Evolutionary conservation across 2,329 filamentous ascomycete species (phyloP), one percentile per base, ranked within the genome.

Genomic region (Paracorniculantispora psalliotae): DNA sequence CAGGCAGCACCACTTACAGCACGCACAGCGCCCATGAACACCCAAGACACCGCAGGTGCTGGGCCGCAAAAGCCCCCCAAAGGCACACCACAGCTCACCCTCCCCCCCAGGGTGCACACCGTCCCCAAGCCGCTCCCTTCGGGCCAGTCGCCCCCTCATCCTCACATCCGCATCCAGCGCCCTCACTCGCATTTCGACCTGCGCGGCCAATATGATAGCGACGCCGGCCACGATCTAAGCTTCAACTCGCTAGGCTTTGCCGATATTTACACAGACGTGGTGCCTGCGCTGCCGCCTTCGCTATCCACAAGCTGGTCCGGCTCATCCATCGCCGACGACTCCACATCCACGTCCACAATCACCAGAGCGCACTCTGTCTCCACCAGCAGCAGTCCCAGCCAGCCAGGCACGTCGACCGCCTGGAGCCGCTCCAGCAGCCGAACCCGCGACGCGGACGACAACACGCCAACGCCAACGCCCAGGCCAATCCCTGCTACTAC

Each of bases 301-400:
- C 43, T 56, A 26, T 53, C 59, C 9, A 51, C 59, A 5, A 61
- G 54, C 49, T 61, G 54, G 53, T 61, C 52, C 52, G 21, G 54
- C 41, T 61, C 59, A 17, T 61, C 59, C 39, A 46, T 61, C 41
- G 35, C 41, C 4, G 59, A 61, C 49, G 59, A 58, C 59, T 61
- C 59, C 53, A 57, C 59, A 37, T 58, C 48, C 47, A 52, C 49
- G 41, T 51, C 54, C 19, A 57, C 33, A 48, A 33, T 50, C 43
- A 44, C 55, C 43, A 52, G 50, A 55, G 44, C 43, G 17, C 60
- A 56, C 61, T 53, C 61, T 61, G 57, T 60, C 48, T 46, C 37
- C 62, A 47, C 58, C 47, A 47, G 30, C 54, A 51, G 37, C 61
- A 57, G 58, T 60, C 35, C 57, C 51, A 51, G 23, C 57, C 57